A percentile compares a stretch with the other conserved stretches of the same genome.
Conservation (phyloP, 331 rosid species). For the Rhamnella rubrinervis region DNA sequence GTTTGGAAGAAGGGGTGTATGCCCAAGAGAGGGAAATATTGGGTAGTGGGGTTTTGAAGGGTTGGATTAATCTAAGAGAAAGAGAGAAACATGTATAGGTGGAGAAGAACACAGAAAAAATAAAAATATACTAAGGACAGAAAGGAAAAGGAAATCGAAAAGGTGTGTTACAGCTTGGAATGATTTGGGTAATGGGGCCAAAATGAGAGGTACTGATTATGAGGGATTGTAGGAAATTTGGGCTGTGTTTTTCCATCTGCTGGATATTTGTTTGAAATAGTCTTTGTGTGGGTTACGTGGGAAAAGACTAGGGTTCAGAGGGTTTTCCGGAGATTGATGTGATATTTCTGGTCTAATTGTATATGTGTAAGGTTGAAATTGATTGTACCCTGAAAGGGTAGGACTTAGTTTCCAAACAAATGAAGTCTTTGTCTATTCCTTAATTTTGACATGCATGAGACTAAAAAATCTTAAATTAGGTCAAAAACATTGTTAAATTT, state of each 20-base stretch:
- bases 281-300: slow-evolving; percentile 16
- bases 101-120: background rate
- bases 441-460: no score
- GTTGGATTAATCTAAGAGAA: slow-evolving; percentile 4
- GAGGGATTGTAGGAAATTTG: slow-evolving; percentile 53
- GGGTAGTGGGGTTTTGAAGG: slow-evolving; percentile 38
- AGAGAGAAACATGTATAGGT: slow-evolving; percentile 21
- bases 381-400: no score
- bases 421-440: no score
- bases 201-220: slow-evolving; percentile 38
- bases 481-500: no score
- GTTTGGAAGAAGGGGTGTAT: background rate
- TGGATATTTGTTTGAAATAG: slow-evolving; percentile 29
- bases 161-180: slow-evolving; percentile 40
- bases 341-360: slow-evolving; percentile 12
- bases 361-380: no score
- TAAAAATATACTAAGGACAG: background rate
- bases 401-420: no score
- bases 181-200: slow-evolving; percentile 28
- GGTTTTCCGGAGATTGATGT: slow-evolving; percentile 19
- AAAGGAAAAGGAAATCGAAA: slow-evolving; percentile 5
- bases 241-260: background rate
- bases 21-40: slow-evolving; percentile 21
- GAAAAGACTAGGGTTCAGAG: slow-evolving; percentile 37
- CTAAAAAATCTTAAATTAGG: no score